Evolutionary conservation across 768 basidiomycete species (phyloP).

Genomic region (Amanita muscaria): DNA sequence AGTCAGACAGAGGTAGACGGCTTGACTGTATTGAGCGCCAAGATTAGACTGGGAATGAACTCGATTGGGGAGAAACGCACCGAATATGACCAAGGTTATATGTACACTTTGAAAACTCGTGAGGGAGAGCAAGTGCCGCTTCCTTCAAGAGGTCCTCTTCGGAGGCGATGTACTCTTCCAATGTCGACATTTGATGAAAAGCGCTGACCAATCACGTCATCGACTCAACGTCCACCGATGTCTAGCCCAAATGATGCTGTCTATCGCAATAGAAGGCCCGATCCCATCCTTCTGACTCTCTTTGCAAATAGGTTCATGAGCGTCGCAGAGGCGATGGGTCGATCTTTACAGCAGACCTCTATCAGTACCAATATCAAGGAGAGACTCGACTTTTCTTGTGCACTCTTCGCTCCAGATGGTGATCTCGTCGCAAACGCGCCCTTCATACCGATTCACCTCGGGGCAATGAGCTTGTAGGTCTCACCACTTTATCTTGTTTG

Average conservation of each 20-base stretch:
- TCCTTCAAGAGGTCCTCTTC: conserved; percentile 43
- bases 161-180: conserved; percentile 36
- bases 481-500: too few relatives aligned
- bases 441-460: conserved; percentile 81
- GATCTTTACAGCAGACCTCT: conserved; percentile 82
- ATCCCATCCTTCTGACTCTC: conserved; percentile 82
- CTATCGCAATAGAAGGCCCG: conserved; percentile 39
- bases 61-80: conserved; percentile 18
- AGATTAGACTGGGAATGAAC: too few relatives aligned
- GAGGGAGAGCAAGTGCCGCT: conserved; percentile 50
- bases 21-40: conserved; percentile 45
- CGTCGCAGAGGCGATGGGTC: conserved; percentile 93
- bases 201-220: conserved; percentile 3
- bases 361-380: conserved; percentile 96
- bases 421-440: conserved; percentile 93
- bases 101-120: conserved; percentile 60
- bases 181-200: conserved; percentile 18
- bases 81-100: conserved; percentile 49
- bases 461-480: conserved; percentile 85
- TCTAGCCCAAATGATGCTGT: not conserved
- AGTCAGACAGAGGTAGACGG: conserved; percentile 73
- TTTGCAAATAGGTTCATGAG: conserved; percentile 98
- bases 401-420: conserved; percentile 90
- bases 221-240: not conserved
- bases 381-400: conserved; percentile 90